Conservation (phyloP, 805 yeast species). For the Hanseniaspora singularis region DNA sequence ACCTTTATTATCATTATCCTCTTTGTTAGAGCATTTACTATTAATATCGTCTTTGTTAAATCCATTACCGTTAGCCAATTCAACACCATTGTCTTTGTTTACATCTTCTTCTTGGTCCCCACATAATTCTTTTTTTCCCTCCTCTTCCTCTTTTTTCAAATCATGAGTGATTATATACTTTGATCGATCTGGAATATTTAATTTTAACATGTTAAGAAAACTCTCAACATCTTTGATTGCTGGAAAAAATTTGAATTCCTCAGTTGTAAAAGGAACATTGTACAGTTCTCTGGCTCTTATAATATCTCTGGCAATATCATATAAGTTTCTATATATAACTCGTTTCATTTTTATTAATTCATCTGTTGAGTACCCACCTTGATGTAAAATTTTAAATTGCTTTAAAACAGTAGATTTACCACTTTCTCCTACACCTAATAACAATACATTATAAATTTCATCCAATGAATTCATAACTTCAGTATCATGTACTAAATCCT, state of each 20-base stretch:
- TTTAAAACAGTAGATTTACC: conserved; percentile 34
- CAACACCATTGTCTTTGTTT: conserved; percentile 9
- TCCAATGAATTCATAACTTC: not conserved
- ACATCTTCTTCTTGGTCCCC: conserved; percentile 9
- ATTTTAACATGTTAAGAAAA: not conserved
- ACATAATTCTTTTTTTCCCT: conserved; percentile 14
- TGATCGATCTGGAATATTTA: not conserved
- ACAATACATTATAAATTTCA: conserved; percentile 41
- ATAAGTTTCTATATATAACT: conserved; percentile 62
- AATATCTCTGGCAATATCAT: conserved; percentile 64
- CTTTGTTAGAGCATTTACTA: not conserved
- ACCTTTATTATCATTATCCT: too few relatives aligned
- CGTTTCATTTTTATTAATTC: conserved; percentile 67
- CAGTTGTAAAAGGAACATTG: conserved; percentile 15
- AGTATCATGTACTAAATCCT: not conserved
- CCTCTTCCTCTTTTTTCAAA: not conserved
- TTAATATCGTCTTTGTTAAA: conserved; percentile 9
- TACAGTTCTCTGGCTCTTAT: conserved; percentile 43
- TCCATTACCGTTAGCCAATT: too few relatives aligned
- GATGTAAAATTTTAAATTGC: conserved; percentile 29
- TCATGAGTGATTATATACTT: not conserved
- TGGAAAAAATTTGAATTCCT: conserved; percentile 1
- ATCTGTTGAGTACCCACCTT: conserved; percentile 31
- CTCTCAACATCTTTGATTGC: not conserved
- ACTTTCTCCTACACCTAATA: conserved; percentile 67